Evolutionary conservation across 139 green algal genomes (phyloP).

Genomic region (Closterium sp.): DNA sequence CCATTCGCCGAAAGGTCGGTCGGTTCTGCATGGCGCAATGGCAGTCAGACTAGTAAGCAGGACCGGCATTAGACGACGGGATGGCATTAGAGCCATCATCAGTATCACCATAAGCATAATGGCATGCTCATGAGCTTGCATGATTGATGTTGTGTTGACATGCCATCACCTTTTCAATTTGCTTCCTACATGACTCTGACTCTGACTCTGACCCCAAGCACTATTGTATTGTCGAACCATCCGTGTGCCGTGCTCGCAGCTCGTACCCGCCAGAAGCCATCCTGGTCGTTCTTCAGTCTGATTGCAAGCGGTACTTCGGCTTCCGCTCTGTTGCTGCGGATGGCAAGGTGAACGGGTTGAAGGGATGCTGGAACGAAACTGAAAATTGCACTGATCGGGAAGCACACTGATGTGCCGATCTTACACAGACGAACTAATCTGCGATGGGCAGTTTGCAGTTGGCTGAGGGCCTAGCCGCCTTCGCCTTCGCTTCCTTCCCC

Average conservation of each 20-base stretch:
- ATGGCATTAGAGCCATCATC: not conserved
- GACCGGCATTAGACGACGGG: not conserved
- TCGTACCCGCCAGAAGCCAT: conserved; percentile 1
- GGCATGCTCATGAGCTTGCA: not conserved
- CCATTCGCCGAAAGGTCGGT: not conserved
- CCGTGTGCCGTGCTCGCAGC: not conserved
- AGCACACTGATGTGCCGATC: too few relatives aligned
- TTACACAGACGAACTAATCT: too few relatives aligned
- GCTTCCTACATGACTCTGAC: not conserved
- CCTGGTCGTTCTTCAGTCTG: conserved; percentile 15
- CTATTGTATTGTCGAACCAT: not conserved
- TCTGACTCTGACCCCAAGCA: not conserved
- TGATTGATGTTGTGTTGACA: not conserved
- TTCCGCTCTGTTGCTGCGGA: conserved; percentile 18
- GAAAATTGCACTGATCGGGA: too few relatives aligned
- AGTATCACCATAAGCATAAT: not conserved
- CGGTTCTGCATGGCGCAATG: not conserved
- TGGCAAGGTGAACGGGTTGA: not conserved
- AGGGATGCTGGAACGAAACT: too few relatives aligned
- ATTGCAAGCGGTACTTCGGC: not conserved
- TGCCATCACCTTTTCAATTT: not conserved
- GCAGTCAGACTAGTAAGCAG: not conserved
- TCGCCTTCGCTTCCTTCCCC: not conserved
- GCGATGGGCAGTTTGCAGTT: not conserved
- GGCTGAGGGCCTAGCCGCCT: not conserved